phyloP scores from a whole-genome alignment of 2,329 filamentous ascomycete genomes.

The Cladophialophora carrionii region DNA sequence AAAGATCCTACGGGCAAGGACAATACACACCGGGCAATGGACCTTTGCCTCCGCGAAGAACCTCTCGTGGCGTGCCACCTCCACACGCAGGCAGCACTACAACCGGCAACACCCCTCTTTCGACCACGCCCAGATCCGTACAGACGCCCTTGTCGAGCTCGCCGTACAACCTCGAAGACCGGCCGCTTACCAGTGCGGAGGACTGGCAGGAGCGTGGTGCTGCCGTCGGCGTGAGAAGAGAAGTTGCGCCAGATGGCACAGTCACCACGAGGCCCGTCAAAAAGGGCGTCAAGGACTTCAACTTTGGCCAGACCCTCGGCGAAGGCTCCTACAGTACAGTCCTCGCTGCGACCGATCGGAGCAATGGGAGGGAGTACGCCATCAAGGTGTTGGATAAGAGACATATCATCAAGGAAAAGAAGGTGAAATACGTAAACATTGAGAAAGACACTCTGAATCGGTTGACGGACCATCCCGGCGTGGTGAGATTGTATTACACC shows the following conservation, averaged over 20 bases:
- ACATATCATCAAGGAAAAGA: constrained; percentile 99
- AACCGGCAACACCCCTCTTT: constrained; percentile 32
- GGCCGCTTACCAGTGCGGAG: constrained; percentile 69
- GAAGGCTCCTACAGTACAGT: constrained; percentile 99
- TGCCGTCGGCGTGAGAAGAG: constrained; percentile 78
- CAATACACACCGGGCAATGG: constrained; percentile 62
- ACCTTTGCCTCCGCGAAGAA: constrained; percentile 72
- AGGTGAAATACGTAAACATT: constrained; percentile 99
- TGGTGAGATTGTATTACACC: constrained; percentile 96
- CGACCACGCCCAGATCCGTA: constrained; percentile 38
- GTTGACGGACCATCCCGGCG: constrained; percentile 92
- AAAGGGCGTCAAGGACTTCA: constrained; percentile 96
- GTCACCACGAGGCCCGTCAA: constrained; percentile 83
- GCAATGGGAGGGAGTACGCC: constrained; percentile 93
- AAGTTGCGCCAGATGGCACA: constrained; percentile 82
- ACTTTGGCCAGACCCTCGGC: constrained; percentile 85
- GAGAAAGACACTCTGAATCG: constrained; percentile 98
- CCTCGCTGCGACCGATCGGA: constrained; percentile 85
- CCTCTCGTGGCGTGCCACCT: constrained; percentile 72
- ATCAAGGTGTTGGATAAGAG: constrained; percentile 98
- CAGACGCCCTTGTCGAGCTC: constrained; percentile 46
- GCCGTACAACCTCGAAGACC: constrained; percentile 61
- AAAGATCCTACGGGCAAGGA: constrained; percentile 67
- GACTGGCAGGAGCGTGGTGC: constrained; percentile 96
- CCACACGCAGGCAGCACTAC: constrained; percentile 38